phyloP scores from a whole-genome alignment of 768 basidiomycete genomes.

The Bullera alba region DNA sequence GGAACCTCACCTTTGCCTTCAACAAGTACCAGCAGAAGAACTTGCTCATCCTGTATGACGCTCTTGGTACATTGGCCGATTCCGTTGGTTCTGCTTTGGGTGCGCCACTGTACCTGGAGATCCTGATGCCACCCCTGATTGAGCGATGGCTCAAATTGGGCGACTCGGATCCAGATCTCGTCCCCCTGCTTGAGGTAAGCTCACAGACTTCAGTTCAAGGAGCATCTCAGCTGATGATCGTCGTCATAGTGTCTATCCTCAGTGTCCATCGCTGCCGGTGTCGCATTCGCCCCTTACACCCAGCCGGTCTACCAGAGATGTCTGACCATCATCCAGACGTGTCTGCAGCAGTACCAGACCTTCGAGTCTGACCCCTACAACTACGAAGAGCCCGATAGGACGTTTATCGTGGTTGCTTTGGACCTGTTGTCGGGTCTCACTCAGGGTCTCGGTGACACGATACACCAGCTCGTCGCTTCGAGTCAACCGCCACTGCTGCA shows the following conservation, averaged over 20 bases:
- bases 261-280: constrained; percentile 90
- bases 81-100: constrained; percentile 84
- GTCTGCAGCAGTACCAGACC: constrained; percentile 76
- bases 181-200: constrained; percentile 86
- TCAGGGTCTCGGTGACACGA: constrained; percentile 75
- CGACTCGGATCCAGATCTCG: constrained; percentile 85
- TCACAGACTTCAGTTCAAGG: background rate
- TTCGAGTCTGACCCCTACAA: constrained; percentile 76
- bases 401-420: constrained; percentile 96
- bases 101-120: constrained; percentile 80
- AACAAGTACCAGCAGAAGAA: constrained; percentile 99
- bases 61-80: constrained; percentile 96
- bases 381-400: constrained; percentile 88
- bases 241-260: constrained; percentile 85
- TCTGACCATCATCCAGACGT: constrained; percentile 70
- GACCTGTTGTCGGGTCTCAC: constrained; percentile 92
- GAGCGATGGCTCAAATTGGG: constrained; percentile 81
- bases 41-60: constrained; percentile 95
- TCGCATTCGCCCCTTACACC: constrained; percentile 79
- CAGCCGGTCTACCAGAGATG: constrained; percentile 89
- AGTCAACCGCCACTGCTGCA: constrained; percentile 71
- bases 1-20: constrained; percentile 92
- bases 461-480: constrained; percentile 64
- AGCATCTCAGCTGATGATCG: constrained; percentile 4
- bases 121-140: constrained; percentile 91